These are phyloP conservation scores for Clonostachys rhizophaga DNA, from an alignment of 2,329 filamentous ascomycete genomes.

Conservation along the genomic window DNA sequence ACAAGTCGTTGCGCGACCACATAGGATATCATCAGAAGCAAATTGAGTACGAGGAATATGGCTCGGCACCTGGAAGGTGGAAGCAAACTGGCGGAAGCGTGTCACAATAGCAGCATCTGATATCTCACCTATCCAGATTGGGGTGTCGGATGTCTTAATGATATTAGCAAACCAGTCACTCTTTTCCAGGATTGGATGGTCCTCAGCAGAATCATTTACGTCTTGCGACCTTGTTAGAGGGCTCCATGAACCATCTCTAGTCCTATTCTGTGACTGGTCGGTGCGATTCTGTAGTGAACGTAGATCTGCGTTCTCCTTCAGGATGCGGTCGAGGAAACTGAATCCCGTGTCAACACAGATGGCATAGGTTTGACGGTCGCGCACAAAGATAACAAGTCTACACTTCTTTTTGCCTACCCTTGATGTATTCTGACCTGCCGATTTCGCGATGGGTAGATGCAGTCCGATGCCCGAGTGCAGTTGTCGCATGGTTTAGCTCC, in stretches of 20 bases:
- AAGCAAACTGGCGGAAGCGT: constrained; percentile 19
- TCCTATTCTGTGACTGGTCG: not conserved
- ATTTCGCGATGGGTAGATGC: constrained; percentile 22
- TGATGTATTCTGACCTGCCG: constrained; percentile 19
- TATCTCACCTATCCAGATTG: constrained; percentile 26
- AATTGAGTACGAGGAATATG: constrained; percentile 27
- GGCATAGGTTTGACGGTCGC: constrained; percentile 6
- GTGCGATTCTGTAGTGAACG: not conserved
- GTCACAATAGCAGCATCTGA: constrained; percentile 28
- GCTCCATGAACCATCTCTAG: no score
- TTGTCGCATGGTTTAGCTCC: constrained; percentile 23
- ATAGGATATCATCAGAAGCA: constrained; percentile 19
- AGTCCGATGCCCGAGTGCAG: constrained; percentile 21
- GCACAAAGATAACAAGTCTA: no score
- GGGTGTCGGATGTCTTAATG: constrained; percentile 19
- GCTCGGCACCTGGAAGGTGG: constrained; percentile 11
- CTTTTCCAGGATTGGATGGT: no score
- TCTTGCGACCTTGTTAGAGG: no score
- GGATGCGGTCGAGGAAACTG: constrained; percentile 25
- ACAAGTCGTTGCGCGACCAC: no score
- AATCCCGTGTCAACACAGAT: not conserved
- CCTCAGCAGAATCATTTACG: no score
- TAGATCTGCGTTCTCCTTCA: constrained; percentile 17
- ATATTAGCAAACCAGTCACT: constrained; percentile 22
- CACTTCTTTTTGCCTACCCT: not conserved